Conservation (phyloP, 2,329 filamentous ascomycete species). For the Endothia cerciana region DNA sequence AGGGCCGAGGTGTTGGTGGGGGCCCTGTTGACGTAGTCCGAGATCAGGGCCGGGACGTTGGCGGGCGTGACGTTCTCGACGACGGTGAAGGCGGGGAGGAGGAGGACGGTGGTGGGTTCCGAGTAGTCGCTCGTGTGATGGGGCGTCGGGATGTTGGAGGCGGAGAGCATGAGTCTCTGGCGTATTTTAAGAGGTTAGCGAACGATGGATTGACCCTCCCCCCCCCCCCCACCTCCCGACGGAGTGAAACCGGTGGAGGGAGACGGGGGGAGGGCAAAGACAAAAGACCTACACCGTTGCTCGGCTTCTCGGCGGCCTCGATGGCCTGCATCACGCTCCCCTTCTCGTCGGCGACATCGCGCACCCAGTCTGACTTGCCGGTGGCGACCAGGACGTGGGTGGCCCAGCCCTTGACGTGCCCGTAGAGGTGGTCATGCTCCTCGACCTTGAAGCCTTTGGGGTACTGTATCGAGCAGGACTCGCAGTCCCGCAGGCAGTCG, state of each 20-base stretch:
- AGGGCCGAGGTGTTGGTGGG: constrained; percentile 76
- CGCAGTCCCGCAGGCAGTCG: constrained; percentile 87
- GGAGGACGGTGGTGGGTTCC: constrained; percentile 75
- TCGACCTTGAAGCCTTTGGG: constrained; percentile 76
- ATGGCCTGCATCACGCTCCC: constrained; percentile 83
- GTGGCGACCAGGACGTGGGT: constrained; percentile 92
- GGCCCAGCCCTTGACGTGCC: constrained; percentile 82
- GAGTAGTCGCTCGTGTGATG: constrained; percentile 65
- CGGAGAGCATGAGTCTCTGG: constrained; percentile 85
- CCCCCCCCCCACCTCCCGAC: neutral
- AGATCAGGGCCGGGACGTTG: constrained; percentile 72
- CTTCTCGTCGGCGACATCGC: constrained; percentile 86
- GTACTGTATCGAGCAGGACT: constrained; percentile 76
- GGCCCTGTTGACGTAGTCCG: constrained; percentile 67
- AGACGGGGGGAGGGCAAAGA: no score
- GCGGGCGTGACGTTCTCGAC: constrained; percentile 82
- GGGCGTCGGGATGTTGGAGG: constrained; percentile 86
- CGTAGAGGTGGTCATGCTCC: constrained; percentile 78
- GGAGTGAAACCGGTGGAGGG: neutral
- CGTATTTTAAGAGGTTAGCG: neutral
- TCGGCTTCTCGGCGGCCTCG: constrained; percentile 59
- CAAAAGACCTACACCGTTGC: constrained; percentile 65
- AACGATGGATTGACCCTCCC: neutral
- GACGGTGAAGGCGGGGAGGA: constrained; percentile 83
- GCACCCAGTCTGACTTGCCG: constrained; percentile 93